Conservation (phyloP, 1,284 basidiomycete genomes). For the Cystobasidium slooffiae region DNA sequence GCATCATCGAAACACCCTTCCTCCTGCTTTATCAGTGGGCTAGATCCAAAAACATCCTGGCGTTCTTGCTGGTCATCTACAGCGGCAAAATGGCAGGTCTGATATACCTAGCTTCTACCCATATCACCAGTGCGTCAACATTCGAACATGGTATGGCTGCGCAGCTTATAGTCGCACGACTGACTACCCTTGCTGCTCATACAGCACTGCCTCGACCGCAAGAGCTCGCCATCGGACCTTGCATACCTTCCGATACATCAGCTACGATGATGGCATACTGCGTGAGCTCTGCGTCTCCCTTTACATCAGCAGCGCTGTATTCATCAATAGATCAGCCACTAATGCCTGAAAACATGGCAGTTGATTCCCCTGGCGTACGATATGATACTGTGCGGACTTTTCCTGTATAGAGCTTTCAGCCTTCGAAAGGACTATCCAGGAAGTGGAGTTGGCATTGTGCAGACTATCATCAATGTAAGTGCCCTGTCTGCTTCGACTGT, state of each 20-base stretch:
- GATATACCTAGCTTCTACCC: conserved; percentile 10
- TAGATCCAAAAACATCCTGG: not conserved
- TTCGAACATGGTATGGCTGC: not conserved
- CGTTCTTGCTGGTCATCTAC: not conserved
- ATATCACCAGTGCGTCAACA: conserved; percentile 3
- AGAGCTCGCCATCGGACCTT: not conserved
- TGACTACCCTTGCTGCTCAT: not conserved
- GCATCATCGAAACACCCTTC: too few species aligned
- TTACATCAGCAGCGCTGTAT: not conserved
- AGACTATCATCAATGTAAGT: conserved; percentile 3
- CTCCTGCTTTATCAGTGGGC: not conserved
- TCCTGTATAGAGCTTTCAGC: conserved; percentile 1
- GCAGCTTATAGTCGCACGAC: not conserved
- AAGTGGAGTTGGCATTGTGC: not conserved
- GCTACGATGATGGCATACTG: conserved; percentile 10
- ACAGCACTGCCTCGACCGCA: conserved; percentile 10
- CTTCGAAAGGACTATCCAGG: not conserved
- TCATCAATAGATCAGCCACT: too few species aligned
- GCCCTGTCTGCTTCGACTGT: too few species aligned
- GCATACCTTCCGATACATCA: conserved; percentile 10
- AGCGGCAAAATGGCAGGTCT: conserved; percentile 1
- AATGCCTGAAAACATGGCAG: not conserved
- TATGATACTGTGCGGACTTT: not conserved
- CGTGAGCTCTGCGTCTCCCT: not conserved
- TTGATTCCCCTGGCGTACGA: conserved; percentile 7